A percentile compares a stretch with the other conserved stretches of the same genome.
These are phyloP conservation scores for Uromyces viciae-fabae DNA, from an alignment of 1,284 basidiomycete genomes.

Conservation along the genomic window DNA sequence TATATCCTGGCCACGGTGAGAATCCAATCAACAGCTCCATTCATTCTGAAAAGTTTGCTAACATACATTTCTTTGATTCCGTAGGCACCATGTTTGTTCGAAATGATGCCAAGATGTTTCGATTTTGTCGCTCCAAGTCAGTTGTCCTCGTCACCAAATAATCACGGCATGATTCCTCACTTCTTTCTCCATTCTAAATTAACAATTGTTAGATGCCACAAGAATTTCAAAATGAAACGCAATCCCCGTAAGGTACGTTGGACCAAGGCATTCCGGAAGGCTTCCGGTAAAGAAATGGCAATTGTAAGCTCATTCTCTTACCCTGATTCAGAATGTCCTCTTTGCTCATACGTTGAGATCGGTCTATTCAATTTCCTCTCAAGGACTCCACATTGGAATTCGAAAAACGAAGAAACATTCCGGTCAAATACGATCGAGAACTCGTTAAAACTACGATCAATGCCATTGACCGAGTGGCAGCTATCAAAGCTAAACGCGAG, in stretches of 20 bases:
- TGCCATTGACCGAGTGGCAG: slow-evolving; percentile 91
- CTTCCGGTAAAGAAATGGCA: slow-evolving; percentile 91
- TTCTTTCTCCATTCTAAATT: not conserved
- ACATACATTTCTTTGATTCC: not conserved
- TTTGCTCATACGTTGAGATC: not conserved
- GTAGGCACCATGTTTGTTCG: slow-evolving; percentile 85
- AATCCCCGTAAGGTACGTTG: slow-evolving; percentile 98
- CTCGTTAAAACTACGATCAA: slow-evolving; percentile 88
- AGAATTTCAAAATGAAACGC: slow-evolving; percentile 99
- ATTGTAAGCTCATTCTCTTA: slow-evolving; percentile 64
- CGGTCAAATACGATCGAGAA: slow-evolving; percentile 95
- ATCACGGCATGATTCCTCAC: not conserved
- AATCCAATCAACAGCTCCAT: not conserved
- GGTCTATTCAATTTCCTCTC: not conserved
- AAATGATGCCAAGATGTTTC: slow-evolving; percentile 92
- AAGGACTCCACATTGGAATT: slow-evolving; percentile 98
- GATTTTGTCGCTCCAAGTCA: slow-evolving; percentile 94
- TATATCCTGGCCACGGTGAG: slow-evolving; percentile 88
- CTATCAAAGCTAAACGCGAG: slow-evolving; percentile 87
- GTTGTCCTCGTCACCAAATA: slow-evolving; percentile 50
- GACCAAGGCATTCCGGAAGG: slow-evolving; percentile 99
- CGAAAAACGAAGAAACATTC: slow-evolving; percentile 97
- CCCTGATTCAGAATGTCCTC: not conserved
- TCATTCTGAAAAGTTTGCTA: not conserved
- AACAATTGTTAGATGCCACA: slow-evolving; percentile 69